Evolutionary conservation across 1,284 basidiomycete genomes (phyloP), one percentile per base, ranked within the genome.

Genomic region (Puccinia coronata): DNA sequence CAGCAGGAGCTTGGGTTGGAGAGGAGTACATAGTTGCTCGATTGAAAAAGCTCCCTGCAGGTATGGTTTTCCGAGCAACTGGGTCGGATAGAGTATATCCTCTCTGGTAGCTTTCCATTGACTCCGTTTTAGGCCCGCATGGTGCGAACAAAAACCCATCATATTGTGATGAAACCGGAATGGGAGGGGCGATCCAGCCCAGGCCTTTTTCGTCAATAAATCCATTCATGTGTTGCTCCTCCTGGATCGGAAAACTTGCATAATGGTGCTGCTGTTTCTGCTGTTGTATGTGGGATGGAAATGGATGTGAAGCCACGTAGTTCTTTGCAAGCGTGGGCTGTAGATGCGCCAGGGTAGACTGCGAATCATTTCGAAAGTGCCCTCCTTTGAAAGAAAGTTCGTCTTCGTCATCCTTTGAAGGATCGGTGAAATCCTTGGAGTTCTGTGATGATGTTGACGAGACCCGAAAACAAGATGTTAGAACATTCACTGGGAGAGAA

Each of bases 1-100:
- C 0, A 34, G 31, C 67, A 5, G 67, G 67, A 14, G 67, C 43
- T 34, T 70, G 67, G 67, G 70, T 36, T 16, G 70, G 70, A 34
- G 49, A 47, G 4, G 70, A 31, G 51, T 72, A 55, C 70, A 72
- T 72, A 1, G 70, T 72, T 55, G 70, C 70, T 36, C 70, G 70
- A 55, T 39, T 72, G 23, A 6, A 34, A 34, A 55, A 55, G 49
- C 28, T 72, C 14, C 23, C 47, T 6, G 47, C 70, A 53, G 36
- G 34, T 8, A 34, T 55, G 12, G 67, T 20, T 70, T 51, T 51
- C 67, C 47, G 28, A 51, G 39, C 53, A 34, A 55, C 47, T 23
- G 25, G n/a, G 23, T 72, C 70, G 31, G 70, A 31, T 72, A 55
- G 31, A 14, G 47, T n/a, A 36, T n/a, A 55, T 9, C 70, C 49